Percentiles rank a stretch among this genome's conserved stretches.
Evolutionary conservation across 2,329 filamentous ascomycete species (phyloP).

Genomic region (Trichoderma oligosporum): DNA sequence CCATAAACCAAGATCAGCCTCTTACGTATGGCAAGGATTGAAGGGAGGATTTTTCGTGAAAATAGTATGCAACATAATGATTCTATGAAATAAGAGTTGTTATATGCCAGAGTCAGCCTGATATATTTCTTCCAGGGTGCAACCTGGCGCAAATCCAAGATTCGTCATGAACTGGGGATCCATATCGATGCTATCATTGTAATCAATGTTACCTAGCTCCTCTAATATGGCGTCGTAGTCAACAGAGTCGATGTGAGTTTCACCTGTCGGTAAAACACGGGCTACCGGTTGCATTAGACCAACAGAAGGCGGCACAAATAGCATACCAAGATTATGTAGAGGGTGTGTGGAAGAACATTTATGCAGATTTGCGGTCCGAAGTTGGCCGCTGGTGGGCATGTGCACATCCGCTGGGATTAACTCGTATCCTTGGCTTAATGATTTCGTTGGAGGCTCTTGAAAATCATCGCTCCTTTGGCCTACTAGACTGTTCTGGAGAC

Average conservation of each 20-base stretch:
- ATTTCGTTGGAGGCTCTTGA: neutral
- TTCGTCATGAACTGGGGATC: constrained; percentile 16
- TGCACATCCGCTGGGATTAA: neutral
- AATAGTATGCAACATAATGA: neutral
- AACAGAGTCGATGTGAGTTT: neutral
- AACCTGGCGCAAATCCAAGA: constrained; percentile 11
- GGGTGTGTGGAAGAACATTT: constrained; percentile 11
- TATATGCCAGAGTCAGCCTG: neutral
- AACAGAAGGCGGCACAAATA: neutral
- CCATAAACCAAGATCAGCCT: constrained; percentile 6
- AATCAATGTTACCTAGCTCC: constrained; percentile 12
- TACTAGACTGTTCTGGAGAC: neutral
- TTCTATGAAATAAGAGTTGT: neutral
- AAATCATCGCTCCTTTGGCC: neutral
- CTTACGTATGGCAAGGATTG: neutral
- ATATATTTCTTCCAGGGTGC: constrained; percentile 6
- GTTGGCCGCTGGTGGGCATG: neutral
- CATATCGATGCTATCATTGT: constrained; percentile 5
- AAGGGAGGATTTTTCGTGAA: no score
- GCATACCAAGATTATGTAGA: neutral
- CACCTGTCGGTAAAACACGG: neutral
- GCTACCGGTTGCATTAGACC: neutral
- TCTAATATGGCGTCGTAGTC: constrained; percentile 14
- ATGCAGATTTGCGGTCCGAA: constrained; percentile 1
- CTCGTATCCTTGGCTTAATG: neutral